Conservation (phyloP, 2,329 filamentous ascomycete species). For the Conoideocrella luteorostrata region DNA sequence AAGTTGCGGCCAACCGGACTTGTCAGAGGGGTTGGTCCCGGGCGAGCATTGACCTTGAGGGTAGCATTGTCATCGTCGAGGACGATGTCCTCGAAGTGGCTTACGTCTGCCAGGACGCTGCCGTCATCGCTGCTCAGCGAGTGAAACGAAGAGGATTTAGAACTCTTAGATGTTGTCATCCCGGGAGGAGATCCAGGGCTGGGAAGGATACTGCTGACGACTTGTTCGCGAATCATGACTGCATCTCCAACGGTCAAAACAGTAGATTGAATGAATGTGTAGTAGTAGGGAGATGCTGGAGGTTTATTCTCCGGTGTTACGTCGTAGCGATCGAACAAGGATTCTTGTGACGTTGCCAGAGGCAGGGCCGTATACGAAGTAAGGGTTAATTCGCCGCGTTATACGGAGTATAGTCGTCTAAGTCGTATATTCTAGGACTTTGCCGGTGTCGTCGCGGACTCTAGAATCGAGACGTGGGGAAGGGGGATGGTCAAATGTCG, state of each 20-base stretch:
- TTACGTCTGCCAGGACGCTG: conserved; percentile 62
- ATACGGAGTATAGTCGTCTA: too few relatives aligned
- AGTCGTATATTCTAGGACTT: too few relatives aligned
- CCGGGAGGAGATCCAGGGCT: conserved; percentile 42
- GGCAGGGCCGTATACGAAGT: too few relatives aligned
- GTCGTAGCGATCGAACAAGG: too few relatives aligned
- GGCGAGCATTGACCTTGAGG: conserved; percentile 40
- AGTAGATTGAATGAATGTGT: not conserved
- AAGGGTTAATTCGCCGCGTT: too few relatives aligned
- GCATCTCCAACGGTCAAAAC: conserved; percentile 18
- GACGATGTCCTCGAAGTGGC: conserved; percentile 90
- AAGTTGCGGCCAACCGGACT: conserved; percentile 21
- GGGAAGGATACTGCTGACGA: conserved; percentile 18
- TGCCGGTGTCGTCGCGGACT: too few relatives aligned
- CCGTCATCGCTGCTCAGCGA: conserved; percentile 73
- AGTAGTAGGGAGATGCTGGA: too few relatives aligned
- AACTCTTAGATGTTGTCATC: conserved; percentile 78
- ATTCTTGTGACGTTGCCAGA: too few relatives aligned
- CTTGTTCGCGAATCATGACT: conserved; percentile 29
- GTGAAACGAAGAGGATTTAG: conserved; percentile 82
- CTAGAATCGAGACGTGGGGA: not conserved
- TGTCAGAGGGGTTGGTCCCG: conserved; percentile 18
- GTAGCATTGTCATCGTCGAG: conserved; percentile 59
- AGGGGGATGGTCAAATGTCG: not conserved
- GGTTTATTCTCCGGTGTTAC: too few relatives aligned